Base-by-base conservation (phyloP, 2,329 filamentous ascomycete genomes). In the Thelonectria blattea region DNA sequence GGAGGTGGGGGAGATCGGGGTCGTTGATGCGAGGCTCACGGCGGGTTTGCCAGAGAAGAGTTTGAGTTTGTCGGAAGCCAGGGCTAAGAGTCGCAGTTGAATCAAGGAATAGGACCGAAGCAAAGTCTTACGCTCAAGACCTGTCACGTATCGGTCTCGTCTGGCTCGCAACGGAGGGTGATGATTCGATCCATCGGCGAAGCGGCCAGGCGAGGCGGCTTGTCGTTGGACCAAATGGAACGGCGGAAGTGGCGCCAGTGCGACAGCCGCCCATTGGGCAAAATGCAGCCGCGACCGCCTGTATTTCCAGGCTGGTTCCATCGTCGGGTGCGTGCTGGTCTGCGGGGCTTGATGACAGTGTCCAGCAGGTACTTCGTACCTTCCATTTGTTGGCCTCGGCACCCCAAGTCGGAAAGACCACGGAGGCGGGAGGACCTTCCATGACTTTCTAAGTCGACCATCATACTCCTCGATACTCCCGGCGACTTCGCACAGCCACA, bases 111-210 rank as follows among this genome's bases (percentile, higher is more conserved):
- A 48, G 54, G 57, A 62, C 63, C 49, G 56, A 68, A 60, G 55
- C 46, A 64, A 50, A 52, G 48, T 45, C 37, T 24, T 27, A 52
- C 51, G 57, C 55, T 56, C 57, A 56, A 61, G 58, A 41, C 47
- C 60, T 56, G 61, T 66, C 62, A 62, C 61, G 64, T 65, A 61
- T 54, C 56, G 14, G 4, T 24, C 22, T 42, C 22, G 20, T 30
- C 12, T 59, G 63, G 60, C 62, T 69, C 63, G 63, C 65, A 61
- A 68, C 60, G 55, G 63, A 53, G 50, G 60, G 66, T 58, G 50
- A 68, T 70, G 68, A 68, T 70, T 68, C 59, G 63, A 66, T 68
- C 66, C 65, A 63, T 64, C 62, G 56, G 57, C 59, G 58, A 64
- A 43, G n/a, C 27, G n/a, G 17, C 54, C 54, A 58, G 60, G 56